phyloP scores from a whole-genome alignment of 1,284 basidiomycete genomes.

The Garcileccinum viscosum region DNA sequence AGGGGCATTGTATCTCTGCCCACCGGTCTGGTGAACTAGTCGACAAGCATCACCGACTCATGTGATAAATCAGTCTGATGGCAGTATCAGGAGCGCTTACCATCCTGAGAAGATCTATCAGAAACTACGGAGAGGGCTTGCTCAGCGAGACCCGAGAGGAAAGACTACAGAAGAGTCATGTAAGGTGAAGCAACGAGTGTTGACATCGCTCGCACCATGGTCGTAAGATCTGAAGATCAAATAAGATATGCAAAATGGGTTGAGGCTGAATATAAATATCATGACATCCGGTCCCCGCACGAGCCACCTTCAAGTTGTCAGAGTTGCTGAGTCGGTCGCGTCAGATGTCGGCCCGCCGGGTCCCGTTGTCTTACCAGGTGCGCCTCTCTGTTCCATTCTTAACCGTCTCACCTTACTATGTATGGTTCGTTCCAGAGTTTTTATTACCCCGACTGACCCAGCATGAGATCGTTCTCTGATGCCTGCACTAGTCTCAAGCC shows the following conservation, averaged over 20 bases:
- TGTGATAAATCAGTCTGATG: constrained; percentile 17
- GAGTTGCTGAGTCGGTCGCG: background rate
- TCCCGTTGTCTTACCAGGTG: background rate
- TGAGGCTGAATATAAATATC: background rate
- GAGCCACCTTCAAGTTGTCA: background rate
- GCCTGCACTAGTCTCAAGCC: no score
- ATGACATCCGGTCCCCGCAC: background rate
- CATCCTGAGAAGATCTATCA: constrained; percentile 22
- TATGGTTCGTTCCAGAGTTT: no score
- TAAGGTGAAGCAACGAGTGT: background rate
- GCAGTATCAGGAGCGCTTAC: constrained; percentile 19
- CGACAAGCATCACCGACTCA: constrained; percentile 4
- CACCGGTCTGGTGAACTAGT: constrained; percentile 56
- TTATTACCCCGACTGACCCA: no score
- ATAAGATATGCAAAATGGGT: background rate
- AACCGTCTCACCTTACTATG: no score
- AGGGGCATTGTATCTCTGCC: constrained; percentile 64
- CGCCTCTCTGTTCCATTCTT: background rate
- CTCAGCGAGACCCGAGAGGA: constrained; percentile 69
- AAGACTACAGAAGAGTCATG: constrained; percentile 51
- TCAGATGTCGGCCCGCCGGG: background rate
- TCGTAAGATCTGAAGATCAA: no score
- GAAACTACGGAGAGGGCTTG: constrained; percentile 41
- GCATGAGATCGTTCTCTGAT: no score
- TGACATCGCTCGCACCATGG: background rate